Conservation (phyloP, 768 basidiomycete species). For the Phaffia tasmanica region DNA sequence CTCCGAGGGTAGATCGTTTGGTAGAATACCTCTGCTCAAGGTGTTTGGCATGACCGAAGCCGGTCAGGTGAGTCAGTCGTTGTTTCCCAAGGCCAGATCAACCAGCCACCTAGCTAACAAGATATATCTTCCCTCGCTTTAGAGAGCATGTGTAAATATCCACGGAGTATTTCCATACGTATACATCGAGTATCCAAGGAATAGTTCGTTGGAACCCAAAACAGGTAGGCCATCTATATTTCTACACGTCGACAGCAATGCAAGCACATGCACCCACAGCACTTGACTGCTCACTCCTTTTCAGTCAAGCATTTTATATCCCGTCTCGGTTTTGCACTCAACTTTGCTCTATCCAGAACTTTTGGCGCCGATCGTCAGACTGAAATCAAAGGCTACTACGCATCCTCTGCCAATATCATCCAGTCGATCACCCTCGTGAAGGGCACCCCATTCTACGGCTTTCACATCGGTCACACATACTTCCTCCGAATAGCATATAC, state of each 20-base stretch:
- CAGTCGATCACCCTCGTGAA: slow-evolving; percentile 76
- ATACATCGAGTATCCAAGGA: slow-evolving; percentile 63
- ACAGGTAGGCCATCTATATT: slow-evolving; percentile 45
- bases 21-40: slow-evolving; percentile 64
- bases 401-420: slow-evolving; percentile 38
- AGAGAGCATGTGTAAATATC: slow-evolving; percentile 70
- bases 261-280: neutral
- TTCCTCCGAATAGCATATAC: slow-evolving; percentile 75
- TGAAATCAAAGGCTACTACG: slow-evolving; percentile 47
- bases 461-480: slow-evolving; percentile 67
- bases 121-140: too few relatives aligned
- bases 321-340: slow-evolving; percentile 61
- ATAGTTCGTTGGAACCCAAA: slow-evolving; percentile 49
- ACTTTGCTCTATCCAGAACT: slow-evolving; percentile 54
- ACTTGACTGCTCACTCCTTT: neutral
- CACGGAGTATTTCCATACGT: slow-evolving; percentile 94
- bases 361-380: slow-evolving; percentile 38
- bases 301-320: slow-evolving; percentile 63
- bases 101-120: neutral
- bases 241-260: neutral
- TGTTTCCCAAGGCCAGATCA: neutral
- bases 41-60: slow-evolving; percentile 73
- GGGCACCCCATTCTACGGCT: slow-evolving; percentile 93
- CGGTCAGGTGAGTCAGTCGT: slow-evolving; percentile 41
- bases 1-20: slow-evolving; percentile 37